phyloP scores from a whole-genome alignment of 78 protist genomes.

The Protostelium mycophagum region DNA sequence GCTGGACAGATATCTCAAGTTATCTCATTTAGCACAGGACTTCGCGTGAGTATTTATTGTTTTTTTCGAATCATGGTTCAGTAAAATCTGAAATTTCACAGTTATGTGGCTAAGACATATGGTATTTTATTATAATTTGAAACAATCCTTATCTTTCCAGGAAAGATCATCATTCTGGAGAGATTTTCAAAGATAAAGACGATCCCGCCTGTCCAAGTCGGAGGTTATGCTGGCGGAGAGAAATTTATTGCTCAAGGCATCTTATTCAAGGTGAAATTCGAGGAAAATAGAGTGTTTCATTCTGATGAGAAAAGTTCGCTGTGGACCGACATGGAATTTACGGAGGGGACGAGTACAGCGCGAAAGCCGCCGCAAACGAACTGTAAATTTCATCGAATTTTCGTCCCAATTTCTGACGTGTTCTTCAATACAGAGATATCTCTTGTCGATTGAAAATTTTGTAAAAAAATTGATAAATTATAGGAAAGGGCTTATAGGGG shows the following conservation, averaged over 20 bases:
- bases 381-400: not conserved
- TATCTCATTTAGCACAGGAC: slow-evolving; percentile 50
- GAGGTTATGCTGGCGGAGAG: slow-evolving; percentile 55
- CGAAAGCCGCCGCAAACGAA: slow-evolving; percentile 47
- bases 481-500: slow-evolving; percentile 44
- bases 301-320: slow-evolving; percentile 19
- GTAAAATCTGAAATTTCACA: not conserved
- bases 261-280: slow-evolving; percentile 31
- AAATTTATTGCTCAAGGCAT: slow-evolving; percentile 56
- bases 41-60: slow-evolving; percentile 21
- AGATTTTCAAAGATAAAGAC: slow-evolving; percentile 40
- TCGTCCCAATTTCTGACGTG: not conserved
- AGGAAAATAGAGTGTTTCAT: not conserved
- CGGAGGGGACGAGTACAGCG: slow-evolving; percentile 39
- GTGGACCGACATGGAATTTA: slow-evolving; percentile 25
- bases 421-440: no score
- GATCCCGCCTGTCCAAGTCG: slow-evolving; percentile 15
- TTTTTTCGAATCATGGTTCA: not conserved
- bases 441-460: no score
- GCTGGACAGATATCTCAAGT: not conserved
- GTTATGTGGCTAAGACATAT: slow-evolving; percentile 51
- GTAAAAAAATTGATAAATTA: no score
- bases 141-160: slow-evolving; percentile 2
- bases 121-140: slow-evolving; percentile 32
- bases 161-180: slow-evolving; percentile 65